Conservation (phyloP, 495 filamentous ascomycete species). For the Usnea hakonensis region DNA sequence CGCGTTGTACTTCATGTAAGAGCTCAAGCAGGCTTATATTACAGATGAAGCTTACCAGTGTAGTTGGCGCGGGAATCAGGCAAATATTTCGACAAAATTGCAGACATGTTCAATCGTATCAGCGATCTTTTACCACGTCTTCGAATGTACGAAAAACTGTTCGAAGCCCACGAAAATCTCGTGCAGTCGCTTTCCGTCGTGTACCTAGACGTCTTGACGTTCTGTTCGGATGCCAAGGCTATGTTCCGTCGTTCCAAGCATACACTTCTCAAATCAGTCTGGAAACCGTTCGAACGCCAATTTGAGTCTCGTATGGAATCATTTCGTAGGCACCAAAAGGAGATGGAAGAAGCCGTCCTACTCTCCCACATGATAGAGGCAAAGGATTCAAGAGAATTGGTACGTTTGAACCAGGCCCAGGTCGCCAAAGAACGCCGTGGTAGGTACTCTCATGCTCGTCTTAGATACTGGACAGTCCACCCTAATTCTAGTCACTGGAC, state of each 20-base stretch:
- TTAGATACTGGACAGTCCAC: neutral
- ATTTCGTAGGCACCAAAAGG: slow-evolving; percentile 11
- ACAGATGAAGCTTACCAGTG: neutral
- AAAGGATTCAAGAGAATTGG: neutral
- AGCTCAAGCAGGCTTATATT: neutral
- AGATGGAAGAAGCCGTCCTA: slow-evolving; percentile 4
- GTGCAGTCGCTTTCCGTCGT: slow-evolving; percentile 28
- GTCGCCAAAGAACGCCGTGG: neutral
- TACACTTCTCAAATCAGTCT: neutral
- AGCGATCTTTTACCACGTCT: slow-evolving; percentile 35
- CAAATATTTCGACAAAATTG: slow-evolving; percentile 33
- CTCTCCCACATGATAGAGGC: slow-evolving; percentile 15
- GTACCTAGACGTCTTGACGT: slow-evolving; percentile 36
- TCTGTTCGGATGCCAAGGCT: slow-evolving; percentile 32
- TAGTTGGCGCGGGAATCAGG: slow-evolving; percentile 27
- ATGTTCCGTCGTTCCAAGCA: slow-evolving; percentile 21
- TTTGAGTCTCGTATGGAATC: neutral
- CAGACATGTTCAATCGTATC: slow-evolving; percentile 35
- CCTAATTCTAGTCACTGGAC: neutral
- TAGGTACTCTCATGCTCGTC: neutral
- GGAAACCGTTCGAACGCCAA: neutral
- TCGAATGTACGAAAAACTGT: slow-evolving; percentile 27
- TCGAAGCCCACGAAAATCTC: slow-evolving; percentile 30
- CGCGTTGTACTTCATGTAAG: slow-evolving; percentile 33
- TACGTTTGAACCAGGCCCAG: neutral